A percentile compares a stretch with the other conserved stretches of the same genome.
Conservation (phyloP, 768 basidiomycete genomes). For the Tubosaeta sp. region DNA sequence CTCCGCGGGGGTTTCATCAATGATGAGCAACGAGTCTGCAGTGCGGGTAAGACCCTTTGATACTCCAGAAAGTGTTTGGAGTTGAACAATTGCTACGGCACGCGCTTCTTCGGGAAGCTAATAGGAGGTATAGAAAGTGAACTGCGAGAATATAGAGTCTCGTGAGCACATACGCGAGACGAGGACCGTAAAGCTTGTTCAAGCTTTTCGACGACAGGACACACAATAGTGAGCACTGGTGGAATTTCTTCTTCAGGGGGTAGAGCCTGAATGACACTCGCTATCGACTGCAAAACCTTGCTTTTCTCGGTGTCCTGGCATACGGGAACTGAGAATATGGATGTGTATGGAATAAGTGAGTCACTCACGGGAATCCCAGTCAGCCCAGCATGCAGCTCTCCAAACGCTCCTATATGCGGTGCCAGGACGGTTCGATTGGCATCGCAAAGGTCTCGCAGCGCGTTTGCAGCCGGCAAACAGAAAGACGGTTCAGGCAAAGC, state of each 20-base stretch:
- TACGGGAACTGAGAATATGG: neutral
- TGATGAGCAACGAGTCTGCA: slow-evolving; percentile 59
- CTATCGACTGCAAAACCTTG: slow-evolving; percentile 89
- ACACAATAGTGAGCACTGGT: slow-evolving; percentile 74
- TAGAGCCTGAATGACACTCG: slow-evolving; percentile 89
- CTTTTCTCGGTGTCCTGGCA: slow-evolving; percentile 76
- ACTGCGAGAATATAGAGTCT: neutral
- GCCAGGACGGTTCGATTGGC: slow-evolving; percentile 82
- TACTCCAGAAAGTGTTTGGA: slow-evolving; percentile 79
- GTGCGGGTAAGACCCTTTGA: slow-evolving; percentile 83
- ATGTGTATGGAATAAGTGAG: neutral
- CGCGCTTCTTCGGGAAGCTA: slow-evolving; percentile 76
- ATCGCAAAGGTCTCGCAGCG: slow-evolving; percentile 84
- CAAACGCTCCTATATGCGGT: slow-evolving; percentile 80
- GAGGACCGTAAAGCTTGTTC: slow-evolving; percentile 56
- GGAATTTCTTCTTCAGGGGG: slow-evolving; percentile 73
- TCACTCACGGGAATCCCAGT: slow-evolving; percentile 64
- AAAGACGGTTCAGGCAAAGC: slow-evolving; percentile 63
- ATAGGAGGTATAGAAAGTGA: too few species aligned
- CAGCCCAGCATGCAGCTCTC: slow-evolving; percentile 74
- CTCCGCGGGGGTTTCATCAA: slow-evolving; percentile 54
- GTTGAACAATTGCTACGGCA: slow-evolving; percentile 58
- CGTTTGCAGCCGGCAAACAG: slow-evolving; percentile 72
- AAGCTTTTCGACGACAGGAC: slow-evolving; percentile 69
- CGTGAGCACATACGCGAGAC: slow-evolving; percentile 39